A percentile compares a stretch with the other conserved stretches of the same genome.
These are phyloP conservation scores for Scleromitrula shiraiana DNA, from an alignment of 2,329 filamentous ascomycete species.

Conservation along the genomic window DNA sequence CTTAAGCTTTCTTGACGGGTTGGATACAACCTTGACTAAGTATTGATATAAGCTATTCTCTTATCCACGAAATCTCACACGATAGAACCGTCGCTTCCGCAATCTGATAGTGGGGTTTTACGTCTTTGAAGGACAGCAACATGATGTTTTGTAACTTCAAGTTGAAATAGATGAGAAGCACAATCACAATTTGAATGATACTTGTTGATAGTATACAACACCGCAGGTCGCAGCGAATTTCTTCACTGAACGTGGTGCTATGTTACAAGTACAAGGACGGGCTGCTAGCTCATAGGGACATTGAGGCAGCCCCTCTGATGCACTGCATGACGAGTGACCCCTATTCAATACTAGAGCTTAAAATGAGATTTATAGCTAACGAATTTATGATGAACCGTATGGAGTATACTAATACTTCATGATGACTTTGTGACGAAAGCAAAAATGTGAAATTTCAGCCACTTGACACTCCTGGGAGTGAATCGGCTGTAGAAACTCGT, in stretches of 20 bases:
- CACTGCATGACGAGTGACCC: constrained; percentile 7
- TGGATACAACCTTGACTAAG: not conserved
- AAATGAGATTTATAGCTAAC: not conserved
- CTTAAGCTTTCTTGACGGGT: not conserved
- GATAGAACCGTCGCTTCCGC: not conserved
- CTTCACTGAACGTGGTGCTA: not conserved
- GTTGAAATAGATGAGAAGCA: not conserved
- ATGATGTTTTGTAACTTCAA: constrained; percentile 1
- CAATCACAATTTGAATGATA: constrained; percentile 1
- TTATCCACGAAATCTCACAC: constrained; percentile 4
- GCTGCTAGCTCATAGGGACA: constrained; percentile 5
- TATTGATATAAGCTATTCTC: constrained; percentile 2
- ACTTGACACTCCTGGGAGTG: constrained; percentile 1
- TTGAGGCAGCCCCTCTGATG: constrained; percentile 3
- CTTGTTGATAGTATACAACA: constrained; percentile 1
- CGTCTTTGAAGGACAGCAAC: not conserved
- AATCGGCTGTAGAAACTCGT: not conserved
- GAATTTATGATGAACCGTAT: not conserved
- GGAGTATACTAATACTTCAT: not conserved
- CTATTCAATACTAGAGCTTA: not conserved
- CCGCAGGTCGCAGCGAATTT: constrained; percentile 3
- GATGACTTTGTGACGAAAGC: not conserved
- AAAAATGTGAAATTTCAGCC: not conserved
- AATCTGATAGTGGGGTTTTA: constrained; percentile 4
- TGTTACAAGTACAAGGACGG: constrained; percentile 2